Base-by-base conservation (phyloP, 2,329 filamentous ascomycete species). In the Ophiosphaerella herpotricha region DNA sequence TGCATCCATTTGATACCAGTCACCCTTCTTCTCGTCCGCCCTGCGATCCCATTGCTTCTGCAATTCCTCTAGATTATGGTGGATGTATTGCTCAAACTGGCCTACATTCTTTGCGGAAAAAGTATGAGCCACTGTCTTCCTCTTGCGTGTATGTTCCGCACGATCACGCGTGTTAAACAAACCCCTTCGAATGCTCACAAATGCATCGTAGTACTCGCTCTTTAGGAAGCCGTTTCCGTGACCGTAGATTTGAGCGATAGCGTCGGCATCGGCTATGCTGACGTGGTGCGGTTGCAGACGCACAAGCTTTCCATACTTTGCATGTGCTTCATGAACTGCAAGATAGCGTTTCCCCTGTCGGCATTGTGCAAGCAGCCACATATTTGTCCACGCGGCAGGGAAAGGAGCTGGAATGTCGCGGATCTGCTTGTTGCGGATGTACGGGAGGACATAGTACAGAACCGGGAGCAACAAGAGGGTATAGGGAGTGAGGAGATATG, bases 121-220 rank as follows among this genome's bases (percentile, higher is more conserved):
- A 29, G 90, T 94, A 72, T 96, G 90, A 1, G 89, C 86, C 40
- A 96, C 84, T 2, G 90, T 87, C 81, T 96, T 96, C 64, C 91
- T 85, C 81, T 96, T 97, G 56, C 91, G 85, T 0, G 87, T 87
- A 72, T 97, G 91, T 66, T 96, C 90, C 0, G 79, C 79, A 41
- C 92, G 83, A 74, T 92, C 85, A 29, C 92, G 82, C 0, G 91
- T 96, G 74, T 95, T 96, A 84, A 96, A 97, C 11, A 97, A 80
- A 16, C 91, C 91, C 11, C 90, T 84, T 43, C 83, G 84, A 66
- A 96, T 95, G 11, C 89, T 92, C 46, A 96, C 91, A 63, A 96
- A 96, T 42, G 90, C 89, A 65, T 96, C 90, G 64, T 96, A 96
- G 75, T 92, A 96, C 2, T 93, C 86, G 36, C 88, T 75, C 66